phyloP scores from a whole-genome alignment of 257 asterid genomes.

The Solanum chiquidenum region DNA sequence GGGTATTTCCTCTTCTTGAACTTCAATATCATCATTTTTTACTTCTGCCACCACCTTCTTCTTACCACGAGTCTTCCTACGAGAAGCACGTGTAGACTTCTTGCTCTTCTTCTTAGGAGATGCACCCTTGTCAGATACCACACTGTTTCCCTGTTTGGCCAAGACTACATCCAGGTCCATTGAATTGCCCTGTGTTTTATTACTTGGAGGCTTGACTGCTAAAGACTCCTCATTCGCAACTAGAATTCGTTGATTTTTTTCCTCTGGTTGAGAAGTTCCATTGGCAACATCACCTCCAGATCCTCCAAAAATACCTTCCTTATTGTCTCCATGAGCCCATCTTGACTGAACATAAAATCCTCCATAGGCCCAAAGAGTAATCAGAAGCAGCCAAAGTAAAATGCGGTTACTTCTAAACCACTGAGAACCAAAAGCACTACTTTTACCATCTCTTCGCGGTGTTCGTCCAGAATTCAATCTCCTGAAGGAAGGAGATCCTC shows the following conservation, averaged over 20 bases:
- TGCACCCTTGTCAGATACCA: slow-evolving; percentile 11
- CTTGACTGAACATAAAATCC: slow-evolving; percentile 85
- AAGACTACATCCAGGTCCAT: slow-evolving; percentile 21
- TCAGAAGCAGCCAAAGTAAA: slow-evolving; percentile 86
- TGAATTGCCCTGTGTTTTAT: slow-evolving; percentile 19
- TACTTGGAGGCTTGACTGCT: slow-evolving; percentile 9
- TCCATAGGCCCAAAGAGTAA: slow-evolving; percentile 95
- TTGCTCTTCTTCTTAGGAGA: slow-evolving; percentile 40
- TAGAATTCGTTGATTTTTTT: slow-evolving; percentile 34
- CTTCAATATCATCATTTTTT: slow-evolving; percentile 31
- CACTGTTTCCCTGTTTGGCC: slow-evolving; percentile 27
- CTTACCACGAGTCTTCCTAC: slow-evolving; percentile 40
- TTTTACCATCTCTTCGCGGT: slow-evolving; percentile 49
- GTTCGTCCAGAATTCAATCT: slow-evolving; percentile 56
- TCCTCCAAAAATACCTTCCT: slow-evolving; percentile 90
- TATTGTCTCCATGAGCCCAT: slow-evolving; percentile 98
- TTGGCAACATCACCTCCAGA: slow-evolving; percentile 42
- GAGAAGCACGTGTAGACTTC: slow-evolving; percentile 38
- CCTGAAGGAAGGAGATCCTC: slow-evolving; percentile 80
- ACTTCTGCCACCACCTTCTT: slow-evolving; percentile 26
- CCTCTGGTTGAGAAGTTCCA: slow-evolving; percentile 20
- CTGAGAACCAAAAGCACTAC: slow-evolving; percentile 22
- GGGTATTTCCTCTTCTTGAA: slow-evolving; percentile 66
- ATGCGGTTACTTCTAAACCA: slow-evolving; percentile 71
- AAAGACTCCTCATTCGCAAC: slow-evolving; percentile 34